Conservation (phyloP, 495 filamentous ascomycete genomes). For the Tuber magnatum region DNA sequence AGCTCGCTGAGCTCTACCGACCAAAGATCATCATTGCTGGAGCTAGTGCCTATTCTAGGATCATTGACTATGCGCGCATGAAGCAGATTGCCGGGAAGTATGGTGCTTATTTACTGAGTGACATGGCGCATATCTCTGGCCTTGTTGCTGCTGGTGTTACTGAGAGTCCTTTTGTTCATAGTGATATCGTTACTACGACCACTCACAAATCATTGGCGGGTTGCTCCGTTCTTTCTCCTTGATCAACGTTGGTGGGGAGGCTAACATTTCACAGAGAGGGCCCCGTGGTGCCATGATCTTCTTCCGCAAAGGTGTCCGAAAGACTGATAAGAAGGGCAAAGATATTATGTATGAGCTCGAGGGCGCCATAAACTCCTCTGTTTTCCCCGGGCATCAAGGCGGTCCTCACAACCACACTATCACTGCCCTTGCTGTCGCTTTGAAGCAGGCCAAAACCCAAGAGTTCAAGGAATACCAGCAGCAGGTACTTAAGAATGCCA, state of each 20-base stretch:
- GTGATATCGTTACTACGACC: conserved; percentile 96
- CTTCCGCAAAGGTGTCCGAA: conserved; percentile 82
- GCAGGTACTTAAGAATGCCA: conserved; percentile 77
- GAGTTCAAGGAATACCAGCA: conserved; percentile 87
- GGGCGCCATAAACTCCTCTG: conserved; percentile 86
- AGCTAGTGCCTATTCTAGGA: conserved; percentile 86
- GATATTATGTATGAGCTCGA: conserved; percentile 85
- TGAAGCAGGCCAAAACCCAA: conserved; percentile 83
- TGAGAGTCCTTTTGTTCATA: conserved; percentile 77
- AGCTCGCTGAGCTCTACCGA: conserved; percentile 75
- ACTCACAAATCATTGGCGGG: conserved; percentile 77
- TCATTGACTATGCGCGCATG: conserved; percentile 87
- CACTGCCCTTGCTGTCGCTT: conserved; percentile 83
- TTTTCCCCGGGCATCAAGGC: conserved; percentile 98
- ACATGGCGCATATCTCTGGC: conserved; percentile 98
- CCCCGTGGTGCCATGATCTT: conserved; percentile 97
- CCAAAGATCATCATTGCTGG: conserved; percentile 94
- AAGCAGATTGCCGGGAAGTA: conserved; percentile 78
- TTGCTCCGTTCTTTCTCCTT: background rate
- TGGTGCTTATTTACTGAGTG: conserved; percentile 84
- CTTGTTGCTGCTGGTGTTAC: conserved; percentile 85
- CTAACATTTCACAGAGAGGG: conserved; percentile 50
- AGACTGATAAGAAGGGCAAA: conserved; percentile 74
- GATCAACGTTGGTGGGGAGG: background rate
- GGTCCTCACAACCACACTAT: conserved; percentile 99